Percentiles rank a stretch among this genome's conserved stretches.
These are phyloP conservation scores for Sophora flavescens DNA, from an alignment of 306 rosid species.

Conservation along the genomic window DNA sequence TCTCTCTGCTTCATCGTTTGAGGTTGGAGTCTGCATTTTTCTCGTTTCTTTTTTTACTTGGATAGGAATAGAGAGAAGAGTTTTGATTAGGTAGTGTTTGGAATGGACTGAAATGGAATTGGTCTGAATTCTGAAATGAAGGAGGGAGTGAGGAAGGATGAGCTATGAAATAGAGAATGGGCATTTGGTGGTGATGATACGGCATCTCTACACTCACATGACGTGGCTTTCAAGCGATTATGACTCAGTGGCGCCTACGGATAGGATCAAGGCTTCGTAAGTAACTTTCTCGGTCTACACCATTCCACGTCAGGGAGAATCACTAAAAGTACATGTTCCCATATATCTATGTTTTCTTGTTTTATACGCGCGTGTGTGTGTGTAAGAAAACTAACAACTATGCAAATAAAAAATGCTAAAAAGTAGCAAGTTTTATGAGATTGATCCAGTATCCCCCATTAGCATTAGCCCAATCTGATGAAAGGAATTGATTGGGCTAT, in stretches of 20 bases:
- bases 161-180: neutral
- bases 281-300: neutral
- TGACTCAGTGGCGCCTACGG: neutral
- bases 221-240: conserved; percentile 40
- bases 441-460: no score
- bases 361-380: no score
- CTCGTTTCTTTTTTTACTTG: neutral
- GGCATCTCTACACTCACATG: neutral
- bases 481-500: no score
- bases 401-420: no score
- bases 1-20: conserved; percentile 53
- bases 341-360: neutral
- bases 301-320: neutral
- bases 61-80: no score
- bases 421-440: no score
- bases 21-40: conserved; percentile 23
- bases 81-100: no score
- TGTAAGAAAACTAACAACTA: no score
- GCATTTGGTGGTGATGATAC: conserved; percentile 30
- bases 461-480: no score
- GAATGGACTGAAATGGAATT: no score
- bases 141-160: neutral
- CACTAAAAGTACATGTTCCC: neutral
- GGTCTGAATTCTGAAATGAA: neutral
- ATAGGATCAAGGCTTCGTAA: conserved; percentile 7